These are phyloP conservation scores for Dactylellina parvicollis DNA, from an alignment of 2,329 filamentous ascomycete species.

Conservation along the genomic window DNA sequence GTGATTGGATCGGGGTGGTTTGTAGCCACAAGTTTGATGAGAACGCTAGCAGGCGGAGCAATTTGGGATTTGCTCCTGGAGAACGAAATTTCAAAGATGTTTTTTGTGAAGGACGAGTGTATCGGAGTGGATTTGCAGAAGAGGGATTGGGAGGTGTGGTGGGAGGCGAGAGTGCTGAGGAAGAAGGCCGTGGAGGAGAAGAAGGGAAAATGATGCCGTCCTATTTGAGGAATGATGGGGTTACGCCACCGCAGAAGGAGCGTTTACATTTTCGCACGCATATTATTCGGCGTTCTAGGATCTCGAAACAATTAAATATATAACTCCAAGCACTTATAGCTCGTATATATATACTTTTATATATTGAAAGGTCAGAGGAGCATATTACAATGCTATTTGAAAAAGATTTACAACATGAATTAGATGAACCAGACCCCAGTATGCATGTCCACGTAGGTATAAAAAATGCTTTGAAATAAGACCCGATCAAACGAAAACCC, in stretches of 20 bases:
- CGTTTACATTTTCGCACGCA: too few species aligned
- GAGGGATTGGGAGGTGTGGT: conserved; percentile 94
- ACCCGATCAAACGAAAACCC: too few species aligned
- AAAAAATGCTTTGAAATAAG: background rate
- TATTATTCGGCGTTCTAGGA: conserved; percentile 19
- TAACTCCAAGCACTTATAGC: too few species aligned
- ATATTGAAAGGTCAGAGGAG: background rate
- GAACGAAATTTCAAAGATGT: conserved; percentile 70
- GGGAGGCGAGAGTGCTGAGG: conserved; percentile 63
- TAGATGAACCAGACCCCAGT: background rate
- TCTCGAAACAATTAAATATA: too few species aligned
- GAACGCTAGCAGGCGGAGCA: conserved; percentile 60
- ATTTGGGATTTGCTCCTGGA: conserved; percentile 70
- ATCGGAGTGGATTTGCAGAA: conserved; percentile 88
- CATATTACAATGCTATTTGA: background rate
- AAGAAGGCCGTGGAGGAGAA: conserved; percentile 58
- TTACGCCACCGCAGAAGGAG: too few species aligned
- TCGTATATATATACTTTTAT: conserved; percentile 7
- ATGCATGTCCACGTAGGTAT: background rate
- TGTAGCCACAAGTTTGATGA: conserved; percentile 71
- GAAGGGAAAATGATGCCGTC: conserved; percentile 7
- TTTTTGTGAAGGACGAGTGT: conserved; percentile 83
- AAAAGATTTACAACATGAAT: background rate
- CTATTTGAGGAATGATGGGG: too few species aligned
- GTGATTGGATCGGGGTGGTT: conserved; percentile 83